These are phyloP conservation scores for Phytopythium mirpurense DNA, from an alignment of 352 stramenopile species.

Conservation along the genomic window DNA sequence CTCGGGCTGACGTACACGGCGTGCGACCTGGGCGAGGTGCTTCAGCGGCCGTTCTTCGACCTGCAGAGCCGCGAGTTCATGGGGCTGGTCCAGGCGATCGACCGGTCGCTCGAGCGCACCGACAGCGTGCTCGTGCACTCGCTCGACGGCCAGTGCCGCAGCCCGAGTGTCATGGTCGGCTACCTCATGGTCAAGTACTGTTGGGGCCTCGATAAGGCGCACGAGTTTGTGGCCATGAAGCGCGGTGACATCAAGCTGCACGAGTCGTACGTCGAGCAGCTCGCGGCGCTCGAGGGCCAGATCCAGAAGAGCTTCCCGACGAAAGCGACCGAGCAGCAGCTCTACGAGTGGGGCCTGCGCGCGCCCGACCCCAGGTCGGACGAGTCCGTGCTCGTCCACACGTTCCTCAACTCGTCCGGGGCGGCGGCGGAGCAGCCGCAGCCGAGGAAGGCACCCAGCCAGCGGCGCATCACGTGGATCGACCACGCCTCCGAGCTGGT, in stretches of 20 bases:
- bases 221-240: slow-evolving; percentile 89
- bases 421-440: not conserved
- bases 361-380: slow-evolving; percentile 42
- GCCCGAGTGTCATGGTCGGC: slow-evolving; percentile 76
- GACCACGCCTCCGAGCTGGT: slow-evolving; percentile 65
- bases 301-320: slow-evolving; percentile 40
- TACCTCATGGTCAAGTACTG: slow-evolving; percentile 93
- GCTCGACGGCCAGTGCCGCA: slow-evolving; percentile 75
- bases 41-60: slow-evolving; percentile 68
- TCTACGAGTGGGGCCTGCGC: slow-evolving; percentile 66
- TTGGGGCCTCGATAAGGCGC: slow-evolving; percentile 90
- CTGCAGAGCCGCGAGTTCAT: slow-evolving; percentile 85
- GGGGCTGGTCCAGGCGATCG: slow-evolving; percentile 70
- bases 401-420: slow-evolving; percentile 54
- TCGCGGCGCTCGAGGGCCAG: slow-evolving; percentile 60
- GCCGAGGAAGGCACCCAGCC: slow-evolving; percentile 15
- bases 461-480: slow-evolving; percentile 58
- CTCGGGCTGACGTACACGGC: slow-evolving; percentile 78
- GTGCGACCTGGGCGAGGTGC: slow-evolving; percentile 66
- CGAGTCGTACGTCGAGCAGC: slow-evolving; percentile 70
- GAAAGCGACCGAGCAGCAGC: slow-evolving; percentile 49
- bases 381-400: slow-evolving; percentile 75
- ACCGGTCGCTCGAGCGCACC: slow-evolving; percentile 71
- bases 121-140: slow-evolving; percentile 89
- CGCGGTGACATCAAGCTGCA: slow-evolving; percentile 81